phyloP scores from a whole-genome alignment of 2,329 filamentous ascomycete genomes.

The Rachicladosporium sp. region DNA sequence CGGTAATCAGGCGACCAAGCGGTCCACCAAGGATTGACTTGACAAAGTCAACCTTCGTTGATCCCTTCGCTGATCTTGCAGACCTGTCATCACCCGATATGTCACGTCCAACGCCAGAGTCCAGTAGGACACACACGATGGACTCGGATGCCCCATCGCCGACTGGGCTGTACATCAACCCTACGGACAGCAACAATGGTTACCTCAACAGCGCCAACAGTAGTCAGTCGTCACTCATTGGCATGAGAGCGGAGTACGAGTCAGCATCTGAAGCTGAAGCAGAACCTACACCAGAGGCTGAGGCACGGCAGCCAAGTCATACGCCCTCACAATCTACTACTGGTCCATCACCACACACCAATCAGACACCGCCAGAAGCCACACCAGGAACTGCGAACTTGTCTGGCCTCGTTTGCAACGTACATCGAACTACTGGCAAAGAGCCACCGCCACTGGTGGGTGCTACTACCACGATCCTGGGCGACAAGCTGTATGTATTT shows the following conservation, averaged over 20 bases:
- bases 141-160: constrained; percentile 35
- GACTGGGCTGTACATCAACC: constrained; percentile 27
- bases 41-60: constrained; percentile 11
- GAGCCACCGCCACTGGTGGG: constrained; percentile 88
- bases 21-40: constrained; percentile 18
- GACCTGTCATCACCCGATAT: constrained; percentile 26
- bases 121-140: constrained; percentile 34
- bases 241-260: constrained; percentile 30
- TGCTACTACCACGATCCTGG: constrained; percentile 86
- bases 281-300: no score
- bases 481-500: constrained; percentile 94
- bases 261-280: constrained; percentile 25
- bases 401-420: constrained; percentile 56
- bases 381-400: constrained; percentile 44
- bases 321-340: constrained; percentile 31
- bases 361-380: constrained; percentile 21
- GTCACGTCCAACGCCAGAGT: constrained; percentile 30
- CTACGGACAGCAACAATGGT: constrained; percentile 22
- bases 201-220: constrained; percentile 32
- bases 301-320: constrained; percentile 12
- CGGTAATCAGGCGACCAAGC: constrained; percentile 26
- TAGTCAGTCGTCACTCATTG: constrained; percentile 35
- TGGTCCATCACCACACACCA: constrained; percentile 43
- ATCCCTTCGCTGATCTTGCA: constrained; percentile 11
- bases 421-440: constrained; percentile 71